Conservation (phyloP, 106 monocot species). For the Dendrobium catenatum region DNA sequence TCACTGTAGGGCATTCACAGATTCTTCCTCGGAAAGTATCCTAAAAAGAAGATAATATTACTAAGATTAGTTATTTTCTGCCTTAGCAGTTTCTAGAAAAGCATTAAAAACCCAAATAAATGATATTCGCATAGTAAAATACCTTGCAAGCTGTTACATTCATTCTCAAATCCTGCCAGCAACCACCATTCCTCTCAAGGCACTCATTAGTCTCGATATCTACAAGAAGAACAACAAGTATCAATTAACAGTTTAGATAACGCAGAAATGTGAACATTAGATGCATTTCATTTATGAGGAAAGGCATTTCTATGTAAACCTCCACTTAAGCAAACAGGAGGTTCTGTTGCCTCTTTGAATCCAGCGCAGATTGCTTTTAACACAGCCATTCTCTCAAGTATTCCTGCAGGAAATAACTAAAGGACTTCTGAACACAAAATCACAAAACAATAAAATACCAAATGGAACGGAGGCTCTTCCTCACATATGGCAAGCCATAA, state of each 20-base stretch:
- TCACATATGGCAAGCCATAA: background rate
- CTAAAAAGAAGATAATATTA: constrained; percentile 22
- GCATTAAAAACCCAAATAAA: background rate
- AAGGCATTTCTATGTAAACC: constrained; percentile 27
- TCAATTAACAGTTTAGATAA: background rate
- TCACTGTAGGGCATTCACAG: constrained; percentile 66
- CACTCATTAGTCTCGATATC: constrained; percentile 92
- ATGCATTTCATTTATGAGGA: background rate
- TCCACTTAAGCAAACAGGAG: constrained; percentile 73
- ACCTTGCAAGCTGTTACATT: constrained; percentile 96
- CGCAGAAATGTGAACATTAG: background rate
- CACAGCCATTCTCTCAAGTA: constrained; percentile 64
- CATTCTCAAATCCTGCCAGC: constrained; percentile 51
- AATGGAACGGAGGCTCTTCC: background rate
- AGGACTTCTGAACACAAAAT: background rate
- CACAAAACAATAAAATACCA: background rate
- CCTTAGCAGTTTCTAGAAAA: background rate
- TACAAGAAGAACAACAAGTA: constrained; percentile 10
- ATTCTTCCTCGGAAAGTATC: constrained; percentile 87
- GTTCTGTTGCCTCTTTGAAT: constrained; percentile 82
- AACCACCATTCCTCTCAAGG: constrained; percentile 74
- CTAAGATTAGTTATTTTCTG: background rate
- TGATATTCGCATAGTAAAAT: constrained; percentile 3
- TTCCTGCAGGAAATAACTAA: constrained; percentile 37
- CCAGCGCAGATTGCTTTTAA: constrained; percentile 91